Conservation (phyloP, 768 basidiomycete species). For the Paxillus rubicundulus region DNA sequence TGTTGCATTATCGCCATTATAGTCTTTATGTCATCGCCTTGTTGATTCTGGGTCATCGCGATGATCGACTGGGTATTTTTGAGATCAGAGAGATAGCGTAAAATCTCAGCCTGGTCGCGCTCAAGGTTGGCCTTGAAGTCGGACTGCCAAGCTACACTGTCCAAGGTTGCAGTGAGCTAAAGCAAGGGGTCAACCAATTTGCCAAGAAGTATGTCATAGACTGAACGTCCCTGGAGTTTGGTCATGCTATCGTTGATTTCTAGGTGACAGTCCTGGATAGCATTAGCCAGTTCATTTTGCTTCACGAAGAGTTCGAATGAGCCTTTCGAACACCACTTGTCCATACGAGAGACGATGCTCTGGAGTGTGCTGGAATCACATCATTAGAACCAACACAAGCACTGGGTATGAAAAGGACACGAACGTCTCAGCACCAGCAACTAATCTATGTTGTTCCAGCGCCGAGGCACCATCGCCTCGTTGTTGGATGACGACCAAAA, state of each 20-base stretch:
- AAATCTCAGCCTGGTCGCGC: slow-evolving; percentile 43
- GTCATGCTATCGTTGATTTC: slow-evolving; percentile 45
- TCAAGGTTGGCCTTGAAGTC: slow-evolving; percentile 38
- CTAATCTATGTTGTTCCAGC: slow-evolving; percentile 32
- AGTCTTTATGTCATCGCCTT: slow-evolving; percentile 34
- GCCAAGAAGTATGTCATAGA: not conserved
- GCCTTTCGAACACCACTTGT: slow-evolving; percentile 41
- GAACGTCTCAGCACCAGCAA: slow-evolving; percentile 34
- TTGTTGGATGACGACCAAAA: slow-evolving; percentile 41
- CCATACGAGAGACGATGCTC: slow-evolving; percentile 40
- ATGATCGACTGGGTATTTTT: slow-evolving; percentile 39
- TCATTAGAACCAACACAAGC: slow-evolving; percentile 8
- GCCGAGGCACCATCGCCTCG: slow-evolving; percentile 26
- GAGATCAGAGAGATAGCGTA: slow-evolving; percentile 44
- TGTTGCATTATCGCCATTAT: slow-evolving; percentile 53
- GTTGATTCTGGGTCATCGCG: slow-evolving; percentile 31
- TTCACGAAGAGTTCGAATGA: slow-evolving; percentile 43
- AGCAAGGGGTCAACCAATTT: slow-evolving; percentile 4
- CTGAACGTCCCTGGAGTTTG: slow-evolving; percentile 42
- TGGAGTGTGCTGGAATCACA: slow-evolving; percentile 26
- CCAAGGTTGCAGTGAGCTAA: slow-evolving; percentile 46
- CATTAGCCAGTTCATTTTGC: slow-evolving; percentile 42
- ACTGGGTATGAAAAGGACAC: slow-evolving; percentile 7
- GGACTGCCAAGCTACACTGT: slow-evolving; percentile 48
- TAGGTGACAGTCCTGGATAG: slow-evolving; percentile 45